phyloP scores from a whole-genome alignment of 2,329 filamentous ascomycete genomes.

The Sclerotinia borealis region DNA sequence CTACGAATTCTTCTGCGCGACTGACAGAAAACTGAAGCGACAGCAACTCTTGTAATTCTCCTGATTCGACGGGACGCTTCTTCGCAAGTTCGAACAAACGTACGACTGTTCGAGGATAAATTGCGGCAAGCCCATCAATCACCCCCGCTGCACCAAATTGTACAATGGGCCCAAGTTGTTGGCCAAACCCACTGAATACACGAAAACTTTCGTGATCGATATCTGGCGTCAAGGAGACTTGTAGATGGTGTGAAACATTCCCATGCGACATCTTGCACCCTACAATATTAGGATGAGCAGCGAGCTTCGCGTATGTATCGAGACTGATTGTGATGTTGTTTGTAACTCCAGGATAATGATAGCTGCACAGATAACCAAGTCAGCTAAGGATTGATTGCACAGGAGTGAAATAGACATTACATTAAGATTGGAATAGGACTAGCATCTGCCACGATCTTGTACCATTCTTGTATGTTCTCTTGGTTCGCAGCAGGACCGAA shows the following conservation, averaged over 20 bases:
- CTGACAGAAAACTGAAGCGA: slow-evolving; percentile 52
- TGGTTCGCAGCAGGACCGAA: slow-evolving; percentile 39
- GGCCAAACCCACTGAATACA: slow-evolving; percentile 44
- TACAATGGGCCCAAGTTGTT: slow-evolving; percentile 5
- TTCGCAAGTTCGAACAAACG: slow-evolving; percentile 45
- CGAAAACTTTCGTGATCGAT: slow-evolving; percentile 53
- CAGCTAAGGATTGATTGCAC: neutral
- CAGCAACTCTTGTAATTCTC: slow-evolving; percentile 40
- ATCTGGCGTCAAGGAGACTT: slow-evolving; percentile 50
- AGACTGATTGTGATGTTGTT: slow-evolving; percentile 55
- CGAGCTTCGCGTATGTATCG: slow-evolving; percentile 48
- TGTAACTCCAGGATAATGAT: slow-evolving; percentile 55
- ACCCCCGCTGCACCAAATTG: slow-evolving; percentile 32
- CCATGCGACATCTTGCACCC: slow-evolving; percentile 63
- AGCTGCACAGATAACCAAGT: slow-evolving; percentile 28
- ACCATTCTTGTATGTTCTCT: slow-evolving; percentile 54
- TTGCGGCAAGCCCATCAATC: slow-evolving; percentile 59
- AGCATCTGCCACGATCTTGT: slow-evolving; percentile 49
- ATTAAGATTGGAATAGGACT: slow-evolving; percentile 56
- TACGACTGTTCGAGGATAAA: slow-evolving; percentile 55
- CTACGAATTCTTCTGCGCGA: slow-evolving; percentile 53
- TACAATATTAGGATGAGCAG: slow-evolving; percentile 58
- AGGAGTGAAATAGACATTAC: slow-evolving; percentile 33
- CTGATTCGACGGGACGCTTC: slow-evolving; percentile 35
- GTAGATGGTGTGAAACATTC: slow-evolving; percentile 53